Evolutionary conservation across 495 filamentous ascomycete genomes (phyloP), one percentile per base, ranked within the genome.

Genomic region (Aspergillus panamensis): DNA sequence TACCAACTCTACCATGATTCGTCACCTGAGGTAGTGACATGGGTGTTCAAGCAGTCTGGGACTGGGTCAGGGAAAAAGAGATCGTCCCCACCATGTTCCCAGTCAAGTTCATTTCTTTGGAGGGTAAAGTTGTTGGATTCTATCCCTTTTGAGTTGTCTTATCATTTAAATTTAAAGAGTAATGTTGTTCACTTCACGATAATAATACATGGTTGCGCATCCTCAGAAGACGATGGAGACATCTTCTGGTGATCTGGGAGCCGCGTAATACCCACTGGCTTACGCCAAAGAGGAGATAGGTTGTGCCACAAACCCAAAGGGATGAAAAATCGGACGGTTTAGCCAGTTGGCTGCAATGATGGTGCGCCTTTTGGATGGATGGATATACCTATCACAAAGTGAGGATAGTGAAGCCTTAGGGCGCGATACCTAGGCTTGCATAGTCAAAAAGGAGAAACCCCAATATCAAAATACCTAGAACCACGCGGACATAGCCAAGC

Each of bases 251-350:
- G 52, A 61, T 62, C 58, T 55, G 59, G 58, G 55, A 67, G 61
- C 65, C 65, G 65, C 65, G 65, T 64, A 67, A 67, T 61, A 60
- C 64, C 29, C 31, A 55, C 47, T 53, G 53, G 58, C 55, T 60
- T 49, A 54, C 57, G 48, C 56, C 53, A 58, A 60, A 20, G 25
- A 48, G 42, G 19, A 63, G 49, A 52, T 56, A 50, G 56, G 19
- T 51, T 53, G 43, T 47, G 21, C 37, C 39, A 56, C 29, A 51
- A 33, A 17, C 9, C 29, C n/a, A 9, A 48, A 51, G 6, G 16
- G 12, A 50, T 8, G 9, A 10, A 52, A 20, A 52, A 52, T 19
- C 17, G 49, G 32, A n/a, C 32, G 30, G 16, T 45, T 16, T 5
- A 21, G n/a, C 42, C 30, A 40, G 32, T 12, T 52, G 19, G 40